Evolutionary conservation across 2,329 filamentous ascomycete species (phyloP).

Genomic region (Penicillium sclerotigenum): DNA sequence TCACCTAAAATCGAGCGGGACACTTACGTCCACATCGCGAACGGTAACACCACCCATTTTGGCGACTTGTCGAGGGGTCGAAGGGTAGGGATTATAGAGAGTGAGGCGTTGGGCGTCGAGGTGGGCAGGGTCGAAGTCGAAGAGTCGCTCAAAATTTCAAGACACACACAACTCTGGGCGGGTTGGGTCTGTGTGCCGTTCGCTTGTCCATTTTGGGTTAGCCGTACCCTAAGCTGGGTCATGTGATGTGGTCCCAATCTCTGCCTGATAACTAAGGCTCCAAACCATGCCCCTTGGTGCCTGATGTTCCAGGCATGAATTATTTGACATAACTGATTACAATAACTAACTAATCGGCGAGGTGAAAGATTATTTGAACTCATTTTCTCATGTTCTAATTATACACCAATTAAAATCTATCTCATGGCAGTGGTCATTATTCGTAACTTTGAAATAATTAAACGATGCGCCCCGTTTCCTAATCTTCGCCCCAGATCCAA

Average conservation of each 20-base stretch:
- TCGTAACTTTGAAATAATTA: slow-evolving; percentile 10
- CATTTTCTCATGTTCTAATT: neutral
- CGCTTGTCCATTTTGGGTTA: slow-evolving; percentile 44
- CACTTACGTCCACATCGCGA: slow-evolving; percentile 63
- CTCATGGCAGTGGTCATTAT: slow-evolving; percentile 6
- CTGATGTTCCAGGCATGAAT: slow-evolving; percentile 8
- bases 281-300: neutral
- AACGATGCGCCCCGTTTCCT: slow-evolving; percentile 3
- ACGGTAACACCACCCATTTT: slow-evolving; percentile 66
- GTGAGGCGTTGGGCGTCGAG: slow-evolving; percentile 34
- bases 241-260: slow-evolving; percentile 6
- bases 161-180: slow-evolving; percentile 34
- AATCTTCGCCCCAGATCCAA: slow-evolving; percentile 10
- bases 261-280: neutral
- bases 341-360: no score
- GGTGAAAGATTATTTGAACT: neutral
- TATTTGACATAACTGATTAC: neutral
- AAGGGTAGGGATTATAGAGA: slow-evolving; percentile 28
- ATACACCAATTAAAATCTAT: slow-evolving; percentile 3
- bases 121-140: slow-evolving; percentile 41
- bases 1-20: slow-evolving; percentile 20
- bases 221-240: slow-evolving; percentile 37
- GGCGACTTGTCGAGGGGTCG: slow-evolving; percentile 44
- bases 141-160: slow-evolving; percentile 38
- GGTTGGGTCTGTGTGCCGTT: slow-evolving; percentile 38